Base-by-base conservation (phyloP, 441 rosid genomes). In the Gossypium armourianum region DNA sequence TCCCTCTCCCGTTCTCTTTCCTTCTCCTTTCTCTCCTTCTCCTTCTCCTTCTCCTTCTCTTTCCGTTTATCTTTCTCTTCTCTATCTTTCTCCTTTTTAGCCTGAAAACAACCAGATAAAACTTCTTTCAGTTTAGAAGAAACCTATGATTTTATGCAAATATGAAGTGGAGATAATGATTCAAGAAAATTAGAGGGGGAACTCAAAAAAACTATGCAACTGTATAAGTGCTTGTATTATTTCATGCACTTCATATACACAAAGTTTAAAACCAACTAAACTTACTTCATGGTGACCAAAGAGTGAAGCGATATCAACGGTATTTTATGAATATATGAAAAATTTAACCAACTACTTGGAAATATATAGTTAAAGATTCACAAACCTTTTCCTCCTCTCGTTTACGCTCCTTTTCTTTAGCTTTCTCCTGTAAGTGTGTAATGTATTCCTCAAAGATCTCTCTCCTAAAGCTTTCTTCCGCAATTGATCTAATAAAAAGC, bases 301-400 rank as follows among this genome's bases (percentile, higher is more conserved):
- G 16, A 16, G 13, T 32, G 15, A 15, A 3, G 53, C 7, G 2
- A 2, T n/a, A 45, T 45, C 20, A 5, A 64, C 21, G n/a, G 6
- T 12, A 2, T 4, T 43, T 6, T 50, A 49, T 24, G 57, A 49
- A 66, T 3, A 49, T 13, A 47, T 24, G 23, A 40, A 40, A 66
- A 13, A 24, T 63, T 66, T 15, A 36, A 23, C 24, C 70, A 43
- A 70, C 54, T 28, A 62, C 21, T 24, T 36, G 43, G 54, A 54
- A 26, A 65, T 7, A 65, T 7, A 29, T 54, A 10, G 28, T 50
- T 20, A 9, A 58, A 68, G 16, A 52, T 24, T 32, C 3, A 26
- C 29, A 10, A 76, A 92, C 96, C 97, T 92, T 95, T 74, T 92
- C 99, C 77, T 95, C 97, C 79, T 90, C 96, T 19, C 96, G 90